These are phyloP conservation scores for Phytophthora cactorum DNA, from an alignment of 352 stramenopile genomes.

Conservation along the genomic window DNA sequence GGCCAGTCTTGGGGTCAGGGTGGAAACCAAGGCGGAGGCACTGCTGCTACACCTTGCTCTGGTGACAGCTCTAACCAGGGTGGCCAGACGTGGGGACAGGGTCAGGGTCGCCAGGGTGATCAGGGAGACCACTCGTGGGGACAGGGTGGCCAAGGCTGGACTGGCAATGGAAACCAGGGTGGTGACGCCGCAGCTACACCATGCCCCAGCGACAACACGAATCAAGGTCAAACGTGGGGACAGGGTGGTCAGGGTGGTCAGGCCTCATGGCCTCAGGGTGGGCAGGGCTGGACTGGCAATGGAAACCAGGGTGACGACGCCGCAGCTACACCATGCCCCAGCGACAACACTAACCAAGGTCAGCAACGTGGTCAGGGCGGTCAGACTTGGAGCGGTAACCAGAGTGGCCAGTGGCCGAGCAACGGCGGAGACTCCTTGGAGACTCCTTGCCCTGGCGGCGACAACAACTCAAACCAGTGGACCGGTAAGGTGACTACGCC, in stretches of 20 bases:
- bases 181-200: background rate
- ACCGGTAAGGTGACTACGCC: slow-evolving; percentile 21
- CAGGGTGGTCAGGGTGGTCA: background rate
- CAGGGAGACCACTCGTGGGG: background rate
- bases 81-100: background rate
- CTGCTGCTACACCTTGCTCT: slow-evolving; percentile 12
- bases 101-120: slow-evolving; percentile 3
- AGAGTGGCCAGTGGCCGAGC: background rate
- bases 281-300: background rate
- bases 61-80: slow-evolving; percentile 15
- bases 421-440: background rate
- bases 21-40: slow-evolving; percentile 15
- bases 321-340: background rate
- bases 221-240: slow-evolving; percentile 1
- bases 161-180: background rate
- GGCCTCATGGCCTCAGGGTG: background rate
- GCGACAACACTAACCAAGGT: slow-evolving; percentile 9
- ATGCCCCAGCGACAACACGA: background rate
- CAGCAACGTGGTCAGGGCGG: slow-evolving; percentile 1
- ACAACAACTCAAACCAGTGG: slow-evolving; percentile 20
- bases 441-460: slow-evolving; percentile 18
- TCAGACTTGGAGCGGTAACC: background rate
- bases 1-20: background rate
- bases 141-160: slow-evolving; percentile 9
- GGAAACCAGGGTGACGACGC: background rate